Conservation (phyloP, 371 early-diverging fungal genomes). For the Mucor plumbeus region DNA sequence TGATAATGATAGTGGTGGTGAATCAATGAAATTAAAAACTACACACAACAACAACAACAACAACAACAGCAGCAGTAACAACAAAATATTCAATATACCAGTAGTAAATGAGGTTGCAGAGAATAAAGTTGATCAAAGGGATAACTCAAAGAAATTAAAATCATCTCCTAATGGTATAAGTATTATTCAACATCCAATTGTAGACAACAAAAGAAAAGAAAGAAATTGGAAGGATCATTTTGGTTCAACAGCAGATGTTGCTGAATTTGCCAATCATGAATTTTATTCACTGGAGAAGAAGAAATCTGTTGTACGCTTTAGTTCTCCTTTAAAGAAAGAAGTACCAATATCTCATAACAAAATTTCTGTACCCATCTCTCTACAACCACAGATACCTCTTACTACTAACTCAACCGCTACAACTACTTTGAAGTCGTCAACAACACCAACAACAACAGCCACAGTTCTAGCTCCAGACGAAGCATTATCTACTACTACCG, state of each 20-base stretch:
- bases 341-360: neutral
- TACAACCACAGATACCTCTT: neutral
- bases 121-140: neutral
- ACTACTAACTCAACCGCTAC: neutral
- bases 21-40: neutral
- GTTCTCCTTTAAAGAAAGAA: neutral
- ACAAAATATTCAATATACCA: constrained; percentile 2
- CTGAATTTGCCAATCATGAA: constrained; percentile 1
- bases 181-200: neutral
- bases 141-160: constrained; percentile 37
- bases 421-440: neutral
- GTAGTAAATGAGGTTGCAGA: neutral
- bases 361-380: too few relatives aligned
- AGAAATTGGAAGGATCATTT: constrained; percentile 16
- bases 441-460: neutral
- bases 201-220: constrained; percentile 12
- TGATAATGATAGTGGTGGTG: neutral
- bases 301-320: neutral
- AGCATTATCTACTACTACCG: neutral
- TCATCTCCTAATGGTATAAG: neutral
- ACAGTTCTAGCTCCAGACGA: neutral
- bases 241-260: neutral
- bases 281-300: neutral
- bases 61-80: neutral
- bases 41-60: neutral